phyloP scores from a whole-genome alignment of 768 basidiomycete species.

The Hypholoma sublateritium region DNA sequence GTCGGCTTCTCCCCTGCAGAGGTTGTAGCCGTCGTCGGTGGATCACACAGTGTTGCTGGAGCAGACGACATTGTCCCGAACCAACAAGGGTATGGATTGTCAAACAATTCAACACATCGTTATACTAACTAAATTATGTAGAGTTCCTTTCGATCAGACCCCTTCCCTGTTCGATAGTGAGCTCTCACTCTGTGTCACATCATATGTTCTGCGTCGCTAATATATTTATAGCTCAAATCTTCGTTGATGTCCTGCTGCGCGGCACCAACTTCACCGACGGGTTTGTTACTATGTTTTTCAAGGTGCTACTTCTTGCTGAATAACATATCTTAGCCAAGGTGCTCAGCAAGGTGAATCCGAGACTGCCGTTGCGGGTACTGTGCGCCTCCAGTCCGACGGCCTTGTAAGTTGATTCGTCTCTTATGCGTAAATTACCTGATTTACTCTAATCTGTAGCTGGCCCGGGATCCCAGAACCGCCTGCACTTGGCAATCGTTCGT shows the following conservation, averaged over 20 bases:
- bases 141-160: constrained; percentile 39
- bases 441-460: constrained; percentile 18
- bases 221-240: constrained; percentile 32
- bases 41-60: constrained; percentile 24
- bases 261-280: constrained; percentile 38
- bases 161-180: constrained; percentile 38
- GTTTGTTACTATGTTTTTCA: constrained; percentile 18
- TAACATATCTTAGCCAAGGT: constrained; percentile 24
- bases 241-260: constrained; percentile 44
- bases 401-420: constrained; percentile 17
- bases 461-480: constrained; percentile 40
- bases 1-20: constrained; percentile 35
- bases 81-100: constrained; percentile 9
- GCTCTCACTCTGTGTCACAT: neutral
- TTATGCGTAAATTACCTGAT: neutral
- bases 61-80: constrained; percentile 33
- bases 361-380: constrained; percentile 39
- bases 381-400: constrained; percentile 46
- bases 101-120: neutral
- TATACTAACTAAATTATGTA: neutral
- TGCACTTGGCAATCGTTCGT: constrained; percentile 48
- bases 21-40: constrained; percentile 32
- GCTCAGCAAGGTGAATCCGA: constrained; percentile 38
- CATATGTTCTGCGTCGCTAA: too few relatives aligned
- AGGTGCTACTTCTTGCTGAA: neutral